phyloP scores from a whole-genome alignment of 371 early-diverging fungal species.

The Syncephalastrum sp. region DNA sequence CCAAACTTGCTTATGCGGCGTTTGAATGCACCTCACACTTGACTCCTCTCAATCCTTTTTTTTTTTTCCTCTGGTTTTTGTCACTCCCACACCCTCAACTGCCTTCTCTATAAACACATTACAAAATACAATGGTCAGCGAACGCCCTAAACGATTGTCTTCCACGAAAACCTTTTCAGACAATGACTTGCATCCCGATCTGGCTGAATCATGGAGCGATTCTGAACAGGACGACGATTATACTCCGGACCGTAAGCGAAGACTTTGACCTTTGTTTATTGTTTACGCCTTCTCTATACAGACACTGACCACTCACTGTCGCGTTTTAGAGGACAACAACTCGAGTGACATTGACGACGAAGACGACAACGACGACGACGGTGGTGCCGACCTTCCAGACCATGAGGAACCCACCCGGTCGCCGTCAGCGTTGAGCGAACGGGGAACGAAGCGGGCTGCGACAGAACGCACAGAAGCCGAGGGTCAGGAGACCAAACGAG shows the following conservation, averaged over 20 bases:
- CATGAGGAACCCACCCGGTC: slow-evolving; percentile 7
- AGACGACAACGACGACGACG: slow-evolving; percentile 8
- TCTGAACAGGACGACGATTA: slow-evolving; percentile 24
- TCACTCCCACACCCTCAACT: neutral
- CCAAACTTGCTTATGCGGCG: no score
- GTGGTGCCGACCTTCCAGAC: slow-evolving; percentile 3
- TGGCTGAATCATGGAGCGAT: slow-evolving; percentile 8
- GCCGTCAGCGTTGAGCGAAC: neutral
- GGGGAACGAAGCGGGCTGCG: slow-evolving; percentile 2
- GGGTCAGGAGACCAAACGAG: slow-evolving; percentile 2
- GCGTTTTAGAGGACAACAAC: no score
- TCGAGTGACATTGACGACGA: neutral
- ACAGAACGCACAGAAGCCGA: neutral
- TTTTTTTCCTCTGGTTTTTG: neutral
- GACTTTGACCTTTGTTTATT: neutral
- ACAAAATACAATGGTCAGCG: no score
- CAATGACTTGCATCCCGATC: no score
- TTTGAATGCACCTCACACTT: neutral
- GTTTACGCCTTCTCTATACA: neutral
- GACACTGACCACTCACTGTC: neutral
- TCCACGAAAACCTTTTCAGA: no score
- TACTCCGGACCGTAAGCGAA: slow-evolving; percentile 21
- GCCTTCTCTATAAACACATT: no score
- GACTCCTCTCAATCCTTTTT: slow-evolving; percentile 3
- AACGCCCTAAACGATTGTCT: no score